Conservation (phyloP, 225 moss, liverwort and hornwort genomes). For the Antitrichia curtipendula region DNA sequence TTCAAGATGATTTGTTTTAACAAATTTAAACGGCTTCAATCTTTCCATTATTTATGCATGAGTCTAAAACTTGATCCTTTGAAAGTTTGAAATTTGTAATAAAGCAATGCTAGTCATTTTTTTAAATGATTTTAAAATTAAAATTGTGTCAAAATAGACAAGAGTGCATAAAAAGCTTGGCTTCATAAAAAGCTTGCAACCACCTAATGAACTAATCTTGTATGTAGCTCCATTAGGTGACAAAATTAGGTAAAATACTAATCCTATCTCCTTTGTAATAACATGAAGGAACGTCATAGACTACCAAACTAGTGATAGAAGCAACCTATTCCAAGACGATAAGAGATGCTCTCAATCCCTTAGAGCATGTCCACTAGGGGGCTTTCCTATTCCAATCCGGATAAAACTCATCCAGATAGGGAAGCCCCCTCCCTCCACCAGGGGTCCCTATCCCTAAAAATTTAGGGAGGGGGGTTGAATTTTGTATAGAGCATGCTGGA, state of each 20-base stretch:
- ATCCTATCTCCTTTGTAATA: rapidly evolving
- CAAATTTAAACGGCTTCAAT: not conserved
- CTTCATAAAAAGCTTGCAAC: not conserved
- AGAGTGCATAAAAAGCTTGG: not conserved
- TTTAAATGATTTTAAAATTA: not conserved
- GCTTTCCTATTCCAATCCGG: too few relatives aligned
- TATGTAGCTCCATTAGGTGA: not conserved
- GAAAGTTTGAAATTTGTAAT: not conserved
- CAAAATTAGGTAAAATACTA: not conserved
- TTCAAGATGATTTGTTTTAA: not conserved
- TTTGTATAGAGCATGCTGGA: too few relatives aligned
- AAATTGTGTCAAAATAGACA: not conserved
- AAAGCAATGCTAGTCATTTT: not conserved
- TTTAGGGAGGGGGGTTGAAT: too few relatives aligned
- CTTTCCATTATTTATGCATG: not conserved
- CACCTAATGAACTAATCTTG: not conserved
- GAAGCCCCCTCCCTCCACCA: too few relatives aligned
- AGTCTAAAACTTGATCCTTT: not conserved
- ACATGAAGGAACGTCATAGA: too few relatives aligned
- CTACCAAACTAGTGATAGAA: too few relatives aligned
- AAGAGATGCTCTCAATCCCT: too few relatives aligned
- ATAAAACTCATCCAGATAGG: too few relatives aligned
- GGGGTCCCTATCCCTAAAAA: too few relatives aligned
- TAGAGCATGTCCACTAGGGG: too few relatives aligned
- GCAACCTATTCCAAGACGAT: too few relatives aligned